A percentile compares a stretch with the other conserved stretches of the same genome.
Evolutionary conservation across 75 land plant genomes (phyloP).

Genomic region (Pinus albicaulis): DNA sequence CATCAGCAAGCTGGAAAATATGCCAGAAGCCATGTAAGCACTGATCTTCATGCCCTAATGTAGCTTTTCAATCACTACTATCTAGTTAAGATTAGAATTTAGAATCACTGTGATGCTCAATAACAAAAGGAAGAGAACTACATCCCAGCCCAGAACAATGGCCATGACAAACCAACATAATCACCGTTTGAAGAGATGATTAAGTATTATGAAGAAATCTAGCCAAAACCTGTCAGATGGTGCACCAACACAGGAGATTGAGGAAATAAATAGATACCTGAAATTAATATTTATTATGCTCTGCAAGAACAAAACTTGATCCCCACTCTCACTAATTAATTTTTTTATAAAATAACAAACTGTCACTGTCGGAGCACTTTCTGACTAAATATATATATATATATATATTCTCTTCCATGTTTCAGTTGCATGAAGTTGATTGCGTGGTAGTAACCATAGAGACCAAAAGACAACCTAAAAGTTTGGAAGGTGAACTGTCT

Average conservation of each 20-base stretch:
- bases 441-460: no score
- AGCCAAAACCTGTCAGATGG: background rate
- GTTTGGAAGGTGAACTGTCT: no score
- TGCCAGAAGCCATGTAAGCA: background rate
- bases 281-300: background rate
- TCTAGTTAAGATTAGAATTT: background rate
- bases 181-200: background rate
- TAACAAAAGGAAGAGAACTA: no score
- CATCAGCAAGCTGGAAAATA: conserved; percentile 67
- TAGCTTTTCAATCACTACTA: background rate
- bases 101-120: background rate
- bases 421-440: no score
- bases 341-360: background rate
- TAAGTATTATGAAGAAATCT: background rate
- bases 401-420: no score
- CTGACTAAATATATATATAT: no score
- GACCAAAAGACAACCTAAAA: no score
- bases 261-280: background rate
- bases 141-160: background rate
- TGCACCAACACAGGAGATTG: background rate
- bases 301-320: background rate
- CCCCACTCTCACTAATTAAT: background rate
- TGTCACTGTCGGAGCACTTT: no score
- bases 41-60: background rate
- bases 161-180: background rate